Conservation (phyloP, 164 flowering plant genomes). For the Sextonia rubra region DNA sequence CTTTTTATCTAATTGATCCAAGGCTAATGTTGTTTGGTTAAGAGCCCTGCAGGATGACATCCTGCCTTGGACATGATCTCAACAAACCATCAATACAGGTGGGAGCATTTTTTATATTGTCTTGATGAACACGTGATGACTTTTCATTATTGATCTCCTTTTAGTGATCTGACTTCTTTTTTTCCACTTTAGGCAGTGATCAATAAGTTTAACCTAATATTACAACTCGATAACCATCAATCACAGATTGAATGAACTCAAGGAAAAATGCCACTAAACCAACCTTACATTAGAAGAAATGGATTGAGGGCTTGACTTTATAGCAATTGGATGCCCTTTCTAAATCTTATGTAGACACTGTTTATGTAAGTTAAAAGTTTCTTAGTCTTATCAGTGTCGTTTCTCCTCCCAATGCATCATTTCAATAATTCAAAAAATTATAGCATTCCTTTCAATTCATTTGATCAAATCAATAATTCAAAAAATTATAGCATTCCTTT, state of each 20-base stretch:
- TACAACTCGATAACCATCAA: slow-evolving; percentile 90
- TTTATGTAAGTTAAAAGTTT: slow-evolving; percentile 44
- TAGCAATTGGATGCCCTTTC: slow-evolving; percentile 20
- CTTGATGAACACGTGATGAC: neutral
- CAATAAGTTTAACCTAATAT: slow-evolving; percentile 78
- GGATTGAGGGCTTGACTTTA: slow-evolving; percentile 70
- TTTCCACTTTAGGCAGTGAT: slow-evolving; percentile 71
- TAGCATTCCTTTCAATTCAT: too few species aligned
- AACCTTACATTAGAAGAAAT: slow-evolving; percentile 87
- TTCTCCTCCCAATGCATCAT: too few species aligned
- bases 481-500: too few species aligned
- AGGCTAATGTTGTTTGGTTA: slow-evolving; percentile 85
- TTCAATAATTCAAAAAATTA: too few species aligned
- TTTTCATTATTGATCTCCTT: neutral
- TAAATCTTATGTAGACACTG: slow-evolving; percentile 28
- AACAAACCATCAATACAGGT: slow-evolving; percentile 30
- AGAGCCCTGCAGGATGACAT: slow-evolving; percentile 88
- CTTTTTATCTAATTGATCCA: slow-evolving; percentile 85
- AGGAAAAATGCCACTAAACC: slow-evolving; percentile 41
- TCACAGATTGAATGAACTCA: slow-evolving; percentile 84
- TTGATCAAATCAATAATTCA: too few species aligned
- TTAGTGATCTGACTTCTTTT: neutral
- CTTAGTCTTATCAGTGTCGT: neutral
- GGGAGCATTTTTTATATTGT: slow-evolving; percentile 14
- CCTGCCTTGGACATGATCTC: slow-evolving; percentile 54